Conservation (phyloP, 2,329 filamentous ascomycete genomes). For the Colletotrichum tabaci region DNA sequence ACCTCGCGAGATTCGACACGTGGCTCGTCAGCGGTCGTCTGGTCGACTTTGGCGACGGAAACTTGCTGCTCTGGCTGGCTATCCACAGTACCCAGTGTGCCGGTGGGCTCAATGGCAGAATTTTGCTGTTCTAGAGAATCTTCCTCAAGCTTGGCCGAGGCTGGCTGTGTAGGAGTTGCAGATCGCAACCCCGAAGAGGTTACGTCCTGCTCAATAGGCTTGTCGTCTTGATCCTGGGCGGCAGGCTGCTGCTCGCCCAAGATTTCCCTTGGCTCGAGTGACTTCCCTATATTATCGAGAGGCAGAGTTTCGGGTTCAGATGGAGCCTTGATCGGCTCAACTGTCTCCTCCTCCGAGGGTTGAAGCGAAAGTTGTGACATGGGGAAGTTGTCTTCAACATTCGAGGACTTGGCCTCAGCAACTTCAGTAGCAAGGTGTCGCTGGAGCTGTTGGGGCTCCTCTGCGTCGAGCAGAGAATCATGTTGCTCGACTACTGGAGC, state of each 20-base stretch:
- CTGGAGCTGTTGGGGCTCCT: neutral
- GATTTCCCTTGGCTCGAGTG: neutral
- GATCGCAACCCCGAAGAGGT: neutral
- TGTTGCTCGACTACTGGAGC: neutral
- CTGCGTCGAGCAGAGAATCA: neutral
- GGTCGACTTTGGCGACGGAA: neutral
- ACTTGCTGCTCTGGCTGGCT: neutral
- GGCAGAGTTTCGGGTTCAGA: neutral
- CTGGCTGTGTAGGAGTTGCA: neutral
- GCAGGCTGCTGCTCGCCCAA: slow-evolving; percentile 3
- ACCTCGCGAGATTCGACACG: neutral
- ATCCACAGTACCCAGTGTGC: neutral
- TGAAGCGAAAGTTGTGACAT: neutral
- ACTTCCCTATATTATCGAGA: neutral
- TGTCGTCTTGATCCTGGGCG: neutral
- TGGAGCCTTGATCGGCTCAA: neutral
- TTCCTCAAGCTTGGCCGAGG: neutral
- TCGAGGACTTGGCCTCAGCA: neutral
- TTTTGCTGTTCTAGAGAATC: neutral
- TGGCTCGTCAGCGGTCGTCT: neutral
- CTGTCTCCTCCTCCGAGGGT: neutral
- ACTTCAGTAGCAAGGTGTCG: neutral
- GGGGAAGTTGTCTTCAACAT: neutral
- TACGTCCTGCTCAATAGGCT: neutral
- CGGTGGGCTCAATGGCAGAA: neutral